Conservation (phyloP, 257 asterid genomes). For the Linaria vulgaris region DNA sequence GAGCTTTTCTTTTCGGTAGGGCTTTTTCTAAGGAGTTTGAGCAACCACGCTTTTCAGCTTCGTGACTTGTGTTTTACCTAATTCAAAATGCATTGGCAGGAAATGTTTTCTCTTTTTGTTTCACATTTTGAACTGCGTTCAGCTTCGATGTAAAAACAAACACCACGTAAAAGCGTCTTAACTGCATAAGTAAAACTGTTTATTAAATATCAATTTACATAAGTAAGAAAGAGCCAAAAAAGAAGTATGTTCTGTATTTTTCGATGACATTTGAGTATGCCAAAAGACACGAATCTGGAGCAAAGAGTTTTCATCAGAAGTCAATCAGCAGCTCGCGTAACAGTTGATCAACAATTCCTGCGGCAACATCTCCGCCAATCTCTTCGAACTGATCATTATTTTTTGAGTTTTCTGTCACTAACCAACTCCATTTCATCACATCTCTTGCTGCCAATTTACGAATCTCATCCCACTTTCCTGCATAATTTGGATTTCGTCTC, state of each 20-base stretch:
- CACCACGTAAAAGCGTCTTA: too few relatives aligned
- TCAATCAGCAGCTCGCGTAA: constrained; percentile 41
- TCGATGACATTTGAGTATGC: too few relatives aligned
- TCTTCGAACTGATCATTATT: constrained; percentile 31
- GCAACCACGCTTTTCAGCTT: too few relatives aligned
- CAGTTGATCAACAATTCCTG: constrained; percentile 44
- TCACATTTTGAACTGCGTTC: background rate
- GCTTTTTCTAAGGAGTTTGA: too few relatives aligned
- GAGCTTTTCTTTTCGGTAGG: too few relatives aligned
- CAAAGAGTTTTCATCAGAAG: background rate
- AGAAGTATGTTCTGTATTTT: background rate
- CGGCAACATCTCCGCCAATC: constrained; percentile 46
- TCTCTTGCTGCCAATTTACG: constrained; percentile 48
- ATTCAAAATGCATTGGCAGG: too few relatives aligned
- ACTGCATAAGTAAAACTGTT: too few relatives aligned
- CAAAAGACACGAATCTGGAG: background rate
- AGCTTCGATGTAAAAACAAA: too few relatives aligned
- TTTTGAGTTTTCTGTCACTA: constrained; percentile 22
- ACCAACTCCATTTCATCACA: constrained; percentile 41
- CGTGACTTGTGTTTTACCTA: too few relatives aligned
- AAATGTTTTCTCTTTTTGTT: too few relatives aligned
- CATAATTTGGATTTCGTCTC: constrained; percentile 4
- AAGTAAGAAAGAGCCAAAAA: background rate
- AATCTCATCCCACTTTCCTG: constrained; percentile 34
- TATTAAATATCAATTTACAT: background rate